Conservation (phyloP, 2,329 filamentous ascomycete genomes). For the Chrysoporthe deuterocubensis region DNA sequence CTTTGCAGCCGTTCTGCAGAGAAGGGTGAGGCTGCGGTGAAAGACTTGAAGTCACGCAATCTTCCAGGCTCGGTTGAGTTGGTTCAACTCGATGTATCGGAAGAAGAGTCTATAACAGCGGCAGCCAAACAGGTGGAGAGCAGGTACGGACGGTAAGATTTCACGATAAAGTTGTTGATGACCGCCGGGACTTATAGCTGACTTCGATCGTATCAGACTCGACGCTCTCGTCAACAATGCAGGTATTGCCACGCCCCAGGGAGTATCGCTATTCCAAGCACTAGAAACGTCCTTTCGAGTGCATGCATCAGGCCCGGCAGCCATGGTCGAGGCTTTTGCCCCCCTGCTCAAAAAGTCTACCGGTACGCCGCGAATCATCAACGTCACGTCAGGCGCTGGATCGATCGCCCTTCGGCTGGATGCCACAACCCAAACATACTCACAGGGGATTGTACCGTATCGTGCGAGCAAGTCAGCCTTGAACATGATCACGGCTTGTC, state of each 20-base stretch:
- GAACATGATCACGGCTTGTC: slow-evolving; percentile 15
- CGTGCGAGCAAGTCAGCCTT: slow-evolving; percentile 13
- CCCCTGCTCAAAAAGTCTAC: slow-evolving; percentile 8
- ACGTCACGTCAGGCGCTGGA: slow-evolving; percentile 15
- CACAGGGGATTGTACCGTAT: slow-evolving; percentile 1
- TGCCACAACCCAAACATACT: not conserved
- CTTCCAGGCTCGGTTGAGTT: slow-evolving; percentile 8
- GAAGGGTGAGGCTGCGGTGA: slow-evolving; percentile 13
- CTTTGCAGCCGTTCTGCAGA: slow-evolving; percentile 16
- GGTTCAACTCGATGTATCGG: not conserved
- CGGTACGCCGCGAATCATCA: slow-evolving; percentile 8
- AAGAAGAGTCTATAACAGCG: not conserved
- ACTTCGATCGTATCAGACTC: not conserved
- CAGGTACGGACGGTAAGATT: slow-evolving; percentile 6
- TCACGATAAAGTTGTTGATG: not conserved
- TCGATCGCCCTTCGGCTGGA: slow-evolving; percentile 5
- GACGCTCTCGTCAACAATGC: slow-evolving; percentile 19
- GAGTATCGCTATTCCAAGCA: not conserved
- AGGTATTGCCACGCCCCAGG: not conserved
- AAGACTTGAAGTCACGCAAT: slow-evolving; percentile 1
- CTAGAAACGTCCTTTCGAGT: not conserved
- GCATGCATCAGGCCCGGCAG: slow-evolving; percentile 12
- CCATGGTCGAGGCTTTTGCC: slow-evolving; percentile 11
- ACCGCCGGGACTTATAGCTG: not conserved
- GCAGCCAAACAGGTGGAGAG: slow-evolving; percentile 10